phyloP scores from a whole-genome alignment of 371 early-diverging fungal species.

The Syncephalastrum sp. region DNA sequence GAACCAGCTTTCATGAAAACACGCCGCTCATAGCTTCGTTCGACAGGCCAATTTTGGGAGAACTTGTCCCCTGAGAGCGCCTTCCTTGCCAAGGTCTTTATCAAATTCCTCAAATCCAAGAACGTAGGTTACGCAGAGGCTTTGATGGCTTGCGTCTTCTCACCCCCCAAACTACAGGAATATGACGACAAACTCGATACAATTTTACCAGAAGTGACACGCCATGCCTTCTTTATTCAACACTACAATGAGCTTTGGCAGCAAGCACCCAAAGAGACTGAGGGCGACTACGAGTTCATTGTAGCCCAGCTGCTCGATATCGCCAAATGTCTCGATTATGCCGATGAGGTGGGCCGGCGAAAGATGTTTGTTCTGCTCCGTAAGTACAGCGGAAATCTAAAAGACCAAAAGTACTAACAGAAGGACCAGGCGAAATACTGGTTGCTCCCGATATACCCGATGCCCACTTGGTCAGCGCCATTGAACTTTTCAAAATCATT shows the following conservation, averaged over 20 bases:
- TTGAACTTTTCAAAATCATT: slow-evolving; percentile 71
- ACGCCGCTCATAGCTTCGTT: neutral
- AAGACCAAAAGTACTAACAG: neutral
- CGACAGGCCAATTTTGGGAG: slow-evolving; percentile 70
- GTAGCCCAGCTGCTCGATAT: slow-evolving; percentile 75
- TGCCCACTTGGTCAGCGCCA: slow-evolving; percentile 65
- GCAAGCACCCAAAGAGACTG: slow-evolving; percentile 58
- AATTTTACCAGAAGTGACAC: slow-evolving; percentile 72
- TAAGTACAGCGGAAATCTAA: slow-evolving; percentile 24
- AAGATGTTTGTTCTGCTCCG: slow-evolving; percentile 77
- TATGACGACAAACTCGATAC: slow-evolving; percentile 60
- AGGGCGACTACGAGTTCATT: slow-evolving; percentile 72
- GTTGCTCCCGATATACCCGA: slow-evolving; percentile 70
- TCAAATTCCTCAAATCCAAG: slow-evolving; percentile 52
- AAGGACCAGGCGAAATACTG: slow-evolving; percentile 59
- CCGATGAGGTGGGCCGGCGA: slow-evolving; percentile 85
- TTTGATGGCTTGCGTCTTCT: slow-evolving; percentile 22
- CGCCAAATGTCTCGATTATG: slow-evolving; percentile 75
- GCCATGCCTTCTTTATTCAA: slow-evolving; percentile 69
- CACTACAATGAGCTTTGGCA: slow-evolving; percentile 62
- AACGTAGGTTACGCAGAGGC: slow-evolving; percentile 28
- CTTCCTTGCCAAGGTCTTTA: slow-evolving; percentile 68
- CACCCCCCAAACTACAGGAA: too few species aligned
- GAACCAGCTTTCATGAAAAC: neutral
- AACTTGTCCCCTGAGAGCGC: slow-evolving; percentile 77